Evolutionary conservation across 495 filamentous ascomycete species (phyloP), one percentile per base, ranked within the genome.

Genomic region (Penicillium cosmopolitanum): DNA sequence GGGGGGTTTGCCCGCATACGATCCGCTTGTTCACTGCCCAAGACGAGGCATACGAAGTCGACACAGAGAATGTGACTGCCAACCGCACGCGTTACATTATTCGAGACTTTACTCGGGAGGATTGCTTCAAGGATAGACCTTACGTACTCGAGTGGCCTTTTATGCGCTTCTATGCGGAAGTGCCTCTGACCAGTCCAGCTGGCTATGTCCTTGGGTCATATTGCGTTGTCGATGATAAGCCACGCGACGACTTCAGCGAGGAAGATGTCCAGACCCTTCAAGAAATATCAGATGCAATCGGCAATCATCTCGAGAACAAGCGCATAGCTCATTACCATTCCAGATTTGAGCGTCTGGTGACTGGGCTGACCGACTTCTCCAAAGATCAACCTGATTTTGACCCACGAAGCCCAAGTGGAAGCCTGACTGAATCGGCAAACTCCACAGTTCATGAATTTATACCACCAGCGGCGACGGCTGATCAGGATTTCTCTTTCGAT

Each of bases 151-250:
- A 65, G 21, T 71, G 77, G 78, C 72, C 83, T 2, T 58, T 72
- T 47, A 67, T 79, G 43, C 75, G 70, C 16, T 90, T 87, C 67
- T 90, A 89, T 60, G 85, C 84, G 7, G 87, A 84, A 13, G 85
- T 86, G 2, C 86, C 87, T 0, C 74, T 90, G 9, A 73, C 80
- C 34, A 86, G 83, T 5, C 81, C 77, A 16, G 73, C 74, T 18
- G 87, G 86, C 11, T 78, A 84, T 50, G 80, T 83, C 7, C 85
- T 90, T 54, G 87, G 87, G 19, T 83, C 82, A 1, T 82, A 85
- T 57, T 86, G 83, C 52, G 75, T 89, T 11, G 69, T 87, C 4
- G 86, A 89, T 64, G 75, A 82, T 35, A 70, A 75, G 33, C 81
- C 84, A 7, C 73, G 80, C 9, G 59, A 64, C 10, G 62, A 77